These are phyloP conservation scores for Fremontodendron californicum DNA, from an alignment of 345 rosid species.

Conservation along the genomic window DNA sequence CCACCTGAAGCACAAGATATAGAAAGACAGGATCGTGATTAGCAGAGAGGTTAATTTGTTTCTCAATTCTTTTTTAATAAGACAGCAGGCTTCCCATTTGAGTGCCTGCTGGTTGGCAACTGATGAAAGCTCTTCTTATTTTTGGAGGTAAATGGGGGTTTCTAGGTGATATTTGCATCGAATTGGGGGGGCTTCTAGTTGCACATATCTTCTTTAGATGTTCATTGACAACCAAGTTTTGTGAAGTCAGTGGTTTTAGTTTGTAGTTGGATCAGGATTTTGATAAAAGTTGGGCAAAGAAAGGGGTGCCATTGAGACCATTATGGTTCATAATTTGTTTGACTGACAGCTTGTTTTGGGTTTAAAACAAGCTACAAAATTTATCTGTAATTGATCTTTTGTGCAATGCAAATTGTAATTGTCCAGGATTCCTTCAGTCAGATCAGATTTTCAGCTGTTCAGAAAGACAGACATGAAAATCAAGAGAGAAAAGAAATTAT, in stretches of 20 bases:
- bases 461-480: constrained; percentile 9
- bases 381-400: constrained; percentile 23
- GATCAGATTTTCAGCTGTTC: constrained; percentile 15
- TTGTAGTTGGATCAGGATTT: background rate
- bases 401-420: constrained; percentile 33
- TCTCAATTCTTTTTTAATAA: constrained; percentile 63
- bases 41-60: constrained; percentile 29
- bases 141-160: background rate
- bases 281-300: background rate
- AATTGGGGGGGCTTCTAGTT: background rate
- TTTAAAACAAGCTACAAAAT: constrained; percentile 22
- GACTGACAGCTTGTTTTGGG: constrained; percentile 15
- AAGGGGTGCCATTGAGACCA: background rate
- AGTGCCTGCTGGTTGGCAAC: constrained; percentile 26
- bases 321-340: constrained; percentile 7
- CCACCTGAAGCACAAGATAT: constrained; percentile 49
- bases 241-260: background rate
- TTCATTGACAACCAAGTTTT: background rate
- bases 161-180: background rate
- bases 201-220: background rate
- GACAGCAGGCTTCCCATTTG: constrained; percentile 39
- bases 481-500: constrained; percentile 13
- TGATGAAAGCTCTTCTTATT: background rate
- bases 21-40: constrained; percentile 48
- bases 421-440: constrained; percentile 22